Evolutionary conservation across 495 filamentous ascomycete genomes (phyloP), one percentile per base, ranked within the genome.

Genomic region (Astrocystis sublimbata): DNA sequence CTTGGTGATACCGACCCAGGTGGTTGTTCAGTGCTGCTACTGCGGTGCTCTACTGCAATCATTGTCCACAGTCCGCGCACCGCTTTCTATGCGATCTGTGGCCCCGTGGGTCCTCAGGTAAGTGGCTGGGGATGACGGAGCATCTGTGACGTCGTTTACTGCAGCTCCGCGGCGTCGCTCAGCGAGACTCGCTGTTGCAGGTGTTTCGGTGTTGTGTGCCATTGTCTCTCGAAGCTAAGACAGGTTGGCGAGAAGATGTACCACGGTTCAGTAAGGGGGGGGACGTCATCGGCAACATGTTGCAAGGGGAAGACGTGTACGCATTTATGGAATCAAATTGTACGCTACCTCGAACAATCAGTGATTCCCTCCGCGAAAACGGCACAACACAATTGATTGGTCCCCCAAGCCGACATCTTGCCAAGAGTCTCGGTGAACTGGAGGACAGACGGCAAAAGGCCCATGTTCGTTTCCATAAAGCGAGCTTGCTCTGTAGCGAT

Each of bases 381-480:
- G 36, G 15, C 23, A 8, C 17, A 4, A 24, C 6, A 8, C 40
- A 26, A 2, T 42, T 31, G 49, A 47, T 58, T 28, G 56, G 30
- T 38, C 42, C 40, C 30, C 49, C 30, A 36, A 28, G 28, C 56
- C 56, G 31, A 58, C 21, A 31, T 17, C 13, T n/a, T 26, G 6
- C 15, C 36, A 56, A 36, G 8, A 46, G 21, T 17, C 8, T 58
- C 42, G 42, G 56, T 47, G 38, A 24, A 36, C 28, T 4, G 54
- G 40, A 26, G 26, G 10, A 36, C 54, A 47, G 30, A 13, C 41
- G 56, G 21, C 56, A n/a, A 10, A 10, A 46, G 23, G 17, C 54
- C 41, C 54, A 58, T 24, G 26, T 33, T 19, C 28, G n/a, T n/a
- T n/a, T n/a, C n/a, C n/a, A n/a, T n/a, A 46, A 58, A 31, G 17